Conservation (phyloP, 2,329 filamentous ascomycete species). For the Cercospora sojina region DNA sequence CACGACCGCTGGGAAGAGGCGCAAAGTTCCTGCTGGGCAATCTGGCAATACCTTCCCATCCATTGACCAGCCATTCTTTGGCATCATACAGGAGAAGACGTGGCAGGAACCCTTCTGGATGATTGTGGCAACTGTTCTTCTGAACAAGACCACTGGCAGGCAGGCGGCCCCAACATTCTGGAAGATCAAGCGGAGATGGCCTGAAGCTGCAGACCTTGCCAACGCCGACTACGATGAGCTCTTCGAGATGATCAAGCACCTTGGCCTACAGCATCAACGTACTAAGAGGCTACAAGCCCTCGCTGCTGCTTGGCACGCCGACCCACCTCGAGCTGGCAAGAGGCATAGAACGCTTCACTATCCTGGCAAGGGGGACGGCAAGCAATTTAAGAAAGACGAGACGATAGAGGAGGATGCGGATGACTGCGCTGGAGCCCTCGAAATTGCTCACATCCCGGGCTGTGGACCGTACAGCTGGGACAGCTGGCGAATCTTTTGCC, state of each 20-base stretch:
- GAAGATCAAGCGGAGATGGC: slow-evolving; percentile 65
- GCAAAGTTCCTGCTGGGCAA: slow-evolving; percentile 34
- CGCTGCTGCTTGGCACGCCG: slow-evolving; percentile 65
- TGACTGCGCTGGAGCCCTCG: slow-evolving; percentile 62
- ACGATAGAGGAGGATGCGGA: slow-evolving; percentile 49
- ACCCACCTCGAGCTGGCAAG: slow-evolving; percentile 60
- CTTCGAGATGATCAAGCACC: slow-evolving; percentile 61
- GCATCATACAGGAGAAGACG: slow-evolving; percentile 80
- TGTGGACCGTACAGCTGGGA: slow-evolving; percentile 78
- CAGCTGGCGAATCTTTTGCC: slow-evolving; percentile 91
- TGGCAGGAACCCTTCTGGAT: slow-evolving; percentile 74
- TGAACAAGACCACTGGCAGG: slow-evolving; percentile 75
- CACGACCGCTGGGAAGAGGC: slow-evolving; percentile 31
- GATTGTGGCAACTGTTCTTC: slow-evolving; percentile 77
- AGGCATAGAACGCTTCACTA: slow-evolving; percentile 60
- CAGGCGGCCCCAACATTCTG: slow-evolving; percentile 75
- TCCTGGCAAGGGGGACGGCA: slow-evolving; percentile 51
- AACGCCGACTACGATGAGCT: slow-evolving; percentile 58
- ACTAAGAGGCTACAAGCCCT: slow-evolving; percentile 67
- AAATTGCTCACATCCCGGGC: slow-evolving; percentile 81
- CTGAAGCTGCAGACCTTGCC: slow-evolving; percentile 63
- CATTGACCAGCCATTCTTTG: slow-evolving; percentile 63
- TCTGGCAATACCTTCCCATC: slow-evolving; percentile 63
- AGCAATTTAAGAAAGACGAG: slow-evolving; percentile 46
- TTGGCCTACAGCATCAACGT: slow-evolving; percentile 70